phyloP scores from a whole-genome alignment of 2,329 filamentous ascomycete species.

The Colletotrichum sp. region DNA sequence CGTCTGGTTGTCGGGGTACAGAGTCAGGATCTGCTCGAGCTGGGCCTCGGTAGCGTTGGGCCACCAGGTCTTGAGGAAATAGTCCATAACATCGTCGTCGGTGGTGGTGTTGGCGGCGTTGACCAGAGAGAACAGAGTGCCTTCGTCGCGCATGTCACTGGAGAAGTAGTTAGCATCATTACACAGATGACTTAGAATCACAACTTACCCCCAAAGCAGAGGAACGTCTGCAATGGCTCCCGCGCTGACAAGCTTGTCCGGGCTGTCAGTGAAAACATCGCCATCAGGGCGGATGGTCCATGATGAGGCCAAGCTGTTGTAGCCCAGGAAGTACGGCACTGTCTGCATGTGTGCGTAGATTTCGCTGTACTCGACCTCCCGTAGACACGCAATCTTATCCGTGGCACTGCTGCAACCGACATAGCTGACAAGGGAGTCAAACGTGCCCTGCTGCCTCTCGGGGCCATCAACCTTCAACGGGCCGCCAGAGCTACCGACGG shows the following conservation, averaged over 20 bases:
- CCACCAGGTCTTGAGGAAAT: slow-evolving; percentile 51
- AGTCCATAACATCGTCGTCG: slow-evolving; percentile 41
- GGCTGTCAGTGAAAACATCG: background rate
- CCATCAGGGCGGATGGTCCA: background rate
- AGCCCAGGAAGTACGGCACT: background rate
- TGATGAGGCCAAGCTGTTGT: background rate
- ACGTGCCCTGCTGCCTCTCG: background rate
- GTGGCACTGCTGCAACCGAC: background rate
- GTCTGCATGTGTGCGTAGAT: background rate
- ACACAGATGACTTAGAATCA: background rate
- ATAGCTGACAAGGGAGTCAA: background rate
- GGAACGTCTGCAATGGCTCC: background rate
- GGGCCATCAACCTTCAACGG: background rate
- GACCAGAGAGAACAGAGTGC: slow-evolving; percentile 56
- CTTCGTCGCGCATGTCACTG: background rate
- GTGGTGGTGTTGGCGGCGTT: slow-evolving; percentile 62
- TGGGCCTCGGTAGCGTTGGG: slow-evolving; percentile 38
- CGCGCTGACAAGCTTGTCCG: background rate
- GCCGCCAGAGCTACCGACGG: background rate
- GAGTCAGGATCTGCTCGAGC: slow-evolving; percentile 59
- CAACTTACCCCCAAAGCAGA: background rate
- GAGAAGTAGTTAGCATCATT: background rate
- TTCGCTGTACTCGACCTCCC: background rate
- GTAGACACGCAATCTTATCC: background rate
- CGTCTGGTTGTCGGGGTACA: slow-evolving; percentile 49